Conservation (phyloP, 306 rosid species). For the Vigna unguiculata region DNA sequence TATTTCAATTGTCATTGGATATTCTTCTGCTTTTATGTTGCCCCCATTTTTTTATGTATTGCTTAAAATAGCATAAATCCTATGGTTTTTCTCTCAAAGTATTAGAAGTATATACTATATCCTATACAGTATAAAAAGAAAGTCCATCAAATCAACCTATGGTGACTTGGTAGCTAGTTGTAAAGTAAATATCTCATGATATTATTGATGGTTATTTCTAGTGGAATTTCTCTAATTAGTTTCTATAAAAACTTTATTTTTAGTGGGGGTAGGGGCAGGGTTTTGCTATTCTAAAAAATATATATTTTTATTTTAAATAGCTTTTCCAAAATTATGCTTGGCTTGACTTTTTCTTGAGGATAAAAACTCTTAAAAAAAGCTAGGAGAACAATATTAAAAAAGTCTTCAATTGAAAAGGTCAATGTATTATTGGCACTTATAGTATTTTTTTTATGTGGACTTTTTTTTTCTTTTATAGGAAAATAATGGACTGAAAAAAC, state of each 20-base stretch:
- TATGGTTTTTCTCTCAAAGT: constrained; percentile 6
- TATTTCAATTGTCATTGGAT: constrained; percentile 11
- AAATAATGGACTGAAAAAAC: neutral
- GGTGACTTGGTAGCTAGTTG: neutral
- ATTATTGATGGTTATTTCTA: neutral
- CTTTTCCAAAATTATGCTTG: neutral
- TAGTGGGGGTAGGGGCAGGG: neutral
- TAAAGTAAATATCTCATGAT: neutral
- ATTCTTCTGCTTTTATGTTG: constrained; percentile 26
- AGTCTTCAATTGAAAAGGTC: constrained; percentile 12
- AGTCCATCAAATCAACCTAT: neutral
- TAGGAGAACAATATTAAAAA: neutral
- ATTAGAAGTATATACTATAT: constrained; percentile 34
- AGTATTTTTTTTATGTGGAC: neutral
- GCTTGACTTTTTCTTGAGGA: too few species aligned
- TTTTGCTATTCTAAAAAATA: neutral
- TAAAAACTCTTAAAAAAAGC: neutral
- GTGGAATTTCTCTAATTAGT: neutral
- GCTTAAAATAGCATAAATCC: constrained; percentile 14
- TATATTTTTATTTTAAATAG: neutral
- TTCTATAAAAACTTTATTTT: neutral
- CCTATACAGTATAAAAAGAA: neutral
- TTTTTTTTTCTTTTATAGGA: neutral
- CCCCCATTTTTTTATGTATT: constrained; percentile 23
- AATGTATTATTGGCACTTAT: constrained; percentile 12